Base-by-base conservation (phyloP, 768 basidiomycete genomes). In the Hygrocybe coccinea region DNA sequence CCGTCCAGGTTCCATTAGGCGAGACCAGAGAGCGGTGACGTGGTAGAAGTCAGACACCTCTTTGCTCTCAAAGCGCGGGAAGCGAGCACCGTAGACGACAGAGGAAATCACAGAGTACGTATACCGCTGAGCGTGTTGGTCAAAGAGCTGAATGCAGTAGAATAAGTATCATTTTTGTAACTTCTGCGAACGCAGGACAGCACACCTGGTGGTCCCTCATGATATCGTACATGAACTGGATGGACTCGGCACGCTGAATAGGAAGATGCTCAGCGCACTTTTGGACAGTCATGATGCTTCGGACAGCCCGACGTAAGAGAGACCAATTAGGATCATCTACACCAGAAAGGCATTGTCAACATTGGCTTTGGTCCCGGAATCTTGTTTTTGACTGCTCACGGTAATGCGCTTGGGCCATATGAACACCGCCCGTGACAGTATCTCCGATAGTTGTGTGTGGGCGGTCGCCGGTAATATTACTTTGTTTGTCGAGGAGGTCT, bases 161-260 rank as follows among this genome's bases (percentile, higher is more conserved):
- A 29, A 29, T 29, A 8, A 29, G 29, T 8, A 29, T 29, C 29
- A 29, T 29, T 29, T 29, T 29, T 29, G 29, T n/a, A 8, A 29
- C 29, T 29, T 29, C 29, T 8, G 3, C 29, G 29, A 3, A 29
- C 8, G 29, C 29, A 4, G 36, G 9, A 29, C 11, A 47, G 24
- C 50, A 34, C 47, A 71, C 70, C 54, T 67, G 52, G 15, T 71
- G 69, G 1, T 60, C 41, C 12, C 60, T 59, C 29, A 71, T 29
- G n/a, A 72, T 29, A 34, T 71, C 71, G 25, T 64, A 57, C 57
- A 71, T 56, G 33, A 71, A 58, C 50, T 70, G 70, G 14, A 59
- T 49, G 10, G 65, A 52, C 53, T 70, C 67, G 1, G 65, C 64
- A 7, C 50, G 56, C 47, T 69, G 69, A 10, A 66, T 60, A 3